phyloP scores from a whole-genome alignment of 2,329 filamentous ascomycete species.

The Penicillium verrucosum region DNA sequence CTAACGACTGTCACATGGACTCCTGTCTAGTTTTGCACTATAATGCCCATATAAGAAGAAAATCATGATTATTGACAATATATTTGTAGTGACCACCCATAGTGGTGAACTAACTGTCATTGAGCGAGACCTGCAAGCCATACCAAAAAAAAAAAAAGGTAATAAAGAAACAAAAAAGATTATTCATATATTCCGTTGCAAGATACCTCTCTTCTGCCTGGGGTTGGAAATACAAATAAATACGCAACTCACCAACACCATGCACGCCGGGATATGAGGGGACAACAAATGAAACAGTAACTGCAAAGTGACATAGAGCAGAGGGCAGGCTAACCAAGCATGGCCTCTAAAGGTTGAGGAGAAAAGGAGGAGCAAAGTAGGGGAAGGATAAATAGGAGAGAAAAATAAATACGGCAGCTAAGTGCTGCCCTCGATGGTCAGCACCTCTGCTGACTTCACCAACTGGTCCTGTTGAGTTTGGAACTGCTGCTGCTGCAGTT shows the following conservation, averaged over 20 bases:
- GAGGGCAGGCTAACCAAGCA: background rate
- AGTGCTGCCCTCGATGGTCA: constrained; percentile 8
- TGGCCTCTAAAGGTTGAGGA: too few species aligned
- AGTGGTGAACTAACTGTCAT: background rate
- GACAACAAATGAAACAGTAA: background rate
- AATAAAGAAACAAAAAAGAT: background rate
- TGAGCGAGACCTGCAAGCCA: background rate
- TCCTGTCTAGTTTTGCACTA: too few species aligned
- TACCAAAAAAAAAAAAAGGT: background rate
- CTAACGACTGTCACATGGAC: too few species aligned
- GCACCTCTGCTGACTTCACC: constrained; percentile 10
- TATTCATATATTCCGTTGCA: constrained; percentile 23
- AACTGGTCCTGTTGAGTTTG: constrained; percentile 21
- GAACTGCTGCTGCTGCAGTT: constrained; percentile 23
- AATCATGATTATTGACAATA: constrained; percentile 12
- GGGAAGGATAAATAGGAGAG: too few species aligned
- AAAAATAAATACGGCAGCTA: background rate
- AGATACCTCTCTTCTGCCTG: background rate
- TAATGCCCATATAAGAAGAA: too few species aligned
- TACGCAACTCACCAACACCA: constrained; percentile 2
- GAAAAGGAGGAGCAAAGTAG: background rate
- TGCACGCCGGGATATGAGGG: constrained; percentile 4
- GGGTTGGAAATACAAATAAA: background rate
- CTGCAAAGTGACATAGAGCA: background rate
- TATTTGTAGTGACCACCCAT: background rate